These are phyloP conservation scores for Boeremia exigua DNA, from an alignment of 2,329 filamentous ascomycete genomes.

Conservation along the genomic window DNA sequence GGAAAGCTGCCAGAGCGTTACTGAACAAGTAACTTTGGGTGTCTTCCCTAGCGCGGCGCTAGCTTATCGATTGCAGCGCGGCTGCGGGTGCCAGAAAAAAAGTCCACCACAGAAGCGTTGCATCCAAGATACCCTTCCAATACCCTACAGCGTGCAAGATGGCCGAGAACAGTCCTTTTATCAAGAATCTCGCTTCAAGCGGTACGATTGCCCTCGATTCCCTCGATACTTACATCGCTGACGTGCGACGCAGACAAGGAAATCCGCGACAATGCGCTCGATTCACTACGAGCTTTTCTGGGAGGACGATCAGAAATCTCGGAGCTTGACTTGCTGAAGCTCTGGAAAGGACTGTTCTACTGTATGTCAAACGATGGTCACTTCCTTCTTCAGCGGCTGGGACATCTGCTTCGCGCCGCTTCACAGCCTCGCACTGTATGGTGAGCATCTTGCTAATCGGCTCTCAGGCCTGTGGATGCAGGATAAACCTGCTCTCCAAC, in stretches of 20 bases:
- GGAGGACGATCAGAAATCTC: slow-evolving; percentile 66
- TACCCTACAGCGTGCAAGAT: background rate
- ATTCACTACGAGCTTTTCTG: slow-evolving; percentile 79
- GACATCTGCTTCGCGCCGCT: background rate
- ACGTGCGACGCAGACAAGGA: slow-evolving; percentile 68
- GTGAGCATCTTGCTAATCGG: slow-evolving; percentile 14
- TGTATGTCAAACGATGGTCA: slow-evolving; percentile 50
- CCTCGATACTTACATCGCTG: slow-evolving; percentile 1
- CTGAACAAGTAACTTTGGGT: background rate
- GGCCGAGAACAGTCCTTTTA: slow-evolving; percentile 66
- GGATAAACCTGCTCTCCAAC: slow-evolving; percentile 86
- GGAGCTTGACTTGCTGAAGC: slow-evolving; percentile 77
- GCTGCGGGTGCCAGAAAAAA: slow-evolving; percentile 18
- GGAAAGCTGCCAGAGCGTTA: background rate
- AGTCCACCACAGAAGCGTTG: slow-evolving; percentile 5
- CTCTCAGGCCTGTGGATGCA: slow-evolving; percentile 81
- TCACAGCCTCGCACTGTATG: background rate
- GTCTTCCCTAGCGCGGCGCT: slow-evolving; percentile 1
- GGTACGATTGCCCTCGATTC: slow-evolving; percentile 56
- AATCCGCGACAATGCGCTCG: slow-evolving; percentile 77
- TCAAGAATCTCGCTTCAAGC: slow-evolving; percentile 83
- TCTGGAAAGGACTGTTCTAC: slow-evolving; percentile 96
- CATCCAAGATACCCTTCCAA: background rate
- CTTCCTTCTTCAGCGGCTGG: background rate
- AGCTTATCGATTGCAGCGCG: slow-evolving; percentile 14